A percentile compares a stretch with the other conserved stretches of the same genome.
Evolutionary conservation across 805 yeast genomes (phyloP).

Genomic region (Cyberlindnera sargentensis): DNA sequence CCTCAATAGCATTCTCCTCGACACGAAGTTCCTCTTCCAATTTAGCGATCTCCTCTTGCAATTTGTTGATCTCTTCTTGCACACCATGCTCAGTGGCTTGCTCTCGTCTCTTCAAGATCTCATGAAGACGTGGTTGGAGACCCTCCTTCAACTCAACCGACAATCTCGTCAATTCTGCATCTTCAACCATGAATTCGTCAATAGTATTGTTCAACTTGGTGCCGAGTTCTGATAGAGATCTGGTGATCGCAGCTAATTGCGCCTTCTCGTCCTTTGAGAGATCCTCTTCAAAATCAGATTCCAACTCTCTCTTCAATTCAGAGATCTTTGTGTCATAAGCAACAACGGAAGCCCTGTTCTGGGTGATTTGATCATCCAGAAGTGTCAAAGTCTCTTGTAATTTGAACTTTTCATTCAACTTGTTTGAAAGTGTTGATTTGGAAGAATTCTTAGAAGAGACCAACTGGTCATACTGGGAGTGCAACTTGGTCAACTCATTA

Average conservation of each 20-base stretch:
- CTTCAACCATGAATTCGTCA: slow-evolving; percentile 35
- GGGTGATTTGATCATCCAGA: slow-evolving; percentile 4
- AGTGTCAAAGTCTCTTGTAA: slow-evolving; percentile 36
- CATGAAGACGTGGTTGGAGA: slow-evolving; percentile 44
- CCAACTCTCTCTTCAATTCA: slow-evolving; percentile 39
- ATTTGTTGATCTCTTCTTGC: slow-evolving; percentile 20
- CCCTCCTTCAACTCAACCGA: slow-evolving; percentile 55
- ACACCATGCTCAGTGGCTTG: slow-evolving; percentile 10
- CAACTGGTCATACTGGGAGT: slow-evolving; percentile 36
- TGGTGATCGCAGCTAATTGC: slow-evolving; percentile 30
- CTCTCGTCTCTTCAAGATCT: slow-evolving; percentile 25
- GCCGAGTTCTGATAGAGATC: slow-evolving; percentile 33
- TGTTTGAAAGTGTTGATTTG: slow-evolving; percentile 34
- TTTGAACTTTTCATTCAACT: slow-evolving; percentile 34
- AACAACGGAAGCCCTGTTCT: not conserved
- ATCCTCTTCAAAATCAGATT: slow-evolving; percentile 45
- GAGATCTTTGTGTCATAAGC: slow-evolving; percentile 30
- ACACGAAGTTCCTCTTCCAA: slow-evolving; percentile 11
- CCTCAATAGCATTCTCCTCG: slow-evolving; percentile 22
- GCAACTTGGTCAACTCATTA: slow-evolving; percentile 31
- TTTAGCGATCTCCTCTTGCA: slow-evolving; percentile 20
- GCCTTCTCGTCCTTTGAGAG: slow-evolving; percentile 43
- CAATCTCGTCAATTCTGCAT: slow-evolving; percentile 38
- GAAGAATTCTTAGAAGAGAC: slow-evolving; percentile 36
- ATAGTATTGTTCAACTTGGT: slow-evolving; percentile 34